Percentiles rank a stretch among this genome's conserved stretches.
phyloP scores from a whole-genome alignment of 2,329 filamentous ascomycete genomes.

The Furcasterigmium sp. region DNA sequence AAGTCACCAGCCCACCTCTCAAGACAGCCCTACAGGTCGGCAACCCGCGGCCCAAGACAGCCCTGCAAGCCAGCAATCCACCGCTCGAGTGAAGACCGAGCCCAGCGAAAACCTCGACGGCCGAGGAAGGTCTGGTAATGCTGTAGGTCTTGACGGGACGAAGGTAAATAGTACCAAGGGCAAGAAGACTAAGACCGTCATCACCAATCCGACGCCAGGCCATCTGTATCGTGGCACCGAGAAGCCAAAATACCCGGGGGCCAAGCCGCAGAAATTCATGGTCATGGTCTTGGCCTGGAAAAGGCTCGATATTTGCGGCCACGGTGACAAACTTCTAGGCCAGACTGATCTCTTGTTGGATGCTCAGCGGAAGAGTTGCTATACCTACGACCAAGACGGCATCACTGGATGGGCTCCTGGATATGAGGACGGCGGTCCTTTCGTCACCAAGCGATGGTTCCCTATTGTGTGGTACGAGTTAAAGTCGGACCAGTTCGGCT shows the following conservation, averaged over 20 bases:
- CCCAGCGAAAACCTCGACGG: too few species aligned
- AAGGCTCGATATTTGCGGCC: slow-evolving; percentile 6
- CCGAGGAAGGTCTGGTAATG: too few species aligned
- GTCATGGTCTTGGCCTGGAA: slow-evolving; percentile 14
- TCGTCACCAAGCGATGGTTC: slow-evolving; percentile 8
- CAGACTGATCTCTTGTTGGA: neutral
- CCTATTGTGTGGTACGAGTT: slow-evolving; percentile 16
- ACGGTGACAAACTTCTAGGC: neutral
- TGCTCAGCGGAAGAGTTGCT: slow-evolving; percentile 7
- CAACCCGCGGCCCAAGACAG: too few species aligned
- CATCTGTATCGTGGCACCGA: slow-evolving; percentile 9
- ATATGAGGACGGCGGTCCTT: slow-evolving; percentile 9
- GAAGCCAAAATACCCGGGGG: neutral
- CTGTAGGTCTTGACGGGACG: too few species aligned
- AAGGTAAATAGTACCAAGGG: too few species aligned
- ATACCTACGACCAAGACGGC: slow-evolving; percentile 7
- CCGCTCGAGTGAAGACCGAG: too few species aligned
- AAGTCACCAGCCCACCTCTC: too few species aligned
- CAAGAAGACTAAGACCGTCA: neutral
- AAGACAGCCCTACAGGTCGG: too few species aligned
- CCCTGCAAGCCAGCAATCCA: too few species aligned
- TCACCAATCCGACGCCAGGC: slow-evolving; percentile 10
- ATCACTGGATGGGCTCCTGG: slow-evolving; percentile 12
- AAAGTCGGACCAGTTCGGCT: neutral
- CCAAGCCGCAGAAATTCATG: slow-evolving; percentile 8